Evolutionary conservation across 2,329 filamentous ascomycete species (phyloP), one percentile per base, ranked within the genome.

Genomic region (Hypoxylon sp.): DNA sequence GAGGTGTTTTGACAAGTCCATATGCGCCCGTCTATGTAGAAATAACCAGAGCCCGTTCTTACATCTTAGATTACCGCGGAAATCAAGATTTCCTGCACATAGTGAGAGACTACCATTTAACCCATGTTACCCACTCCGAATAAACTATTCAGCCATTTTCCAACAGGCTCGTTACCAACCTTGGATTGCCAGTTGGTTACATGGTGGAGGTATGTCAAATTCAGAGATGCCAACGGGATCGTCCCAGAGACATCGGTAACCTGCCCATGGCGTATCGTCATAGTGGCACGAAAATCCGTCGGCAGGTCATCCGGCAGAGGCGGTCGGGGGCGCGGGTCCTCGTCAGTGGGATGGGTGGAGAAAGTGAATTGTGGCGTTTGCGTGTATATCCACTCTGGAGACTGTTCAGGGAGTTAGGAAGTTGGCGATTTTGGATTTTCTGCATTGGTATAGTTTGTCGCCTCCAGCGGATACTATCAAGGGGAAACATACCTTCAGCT

Each of bases 341-440:
- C 82, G 69, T 88, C 82, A 68, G 85, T 85, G 38, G 90, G 80
- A 77, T 86, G 81, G 2, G 86, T 89, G 2, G 87, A 89, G 72
- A 95, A 89, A 6, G 86, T 89, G 78, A 97, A 98, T 60, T 90
- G 90, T 0, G 94, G 94, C 1, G 94, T 97, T 80, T 97, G 94
- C 2, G 87, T 87, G 79, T 91, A 97, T 63, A 91, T 91, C 93
- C 94, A 98, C 10, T 89, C 87, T 2, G 81, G 79, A 0, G 89
- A 90, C 85, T 89, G 70, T 38, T 73, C 52, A 5, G 23, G 9
- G 28, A 21, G 19, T 53, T 68, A 34, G 32, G 11, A 30, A 17
- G 4, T 30, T 23, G 10, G 49, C 19, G 28, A 1, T 38, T 5
- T 41, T 34, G n/a, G n/a, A 21, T 1, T 32, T 10, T 1, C 3